A percentile compares a stretch with the other conserved stretches of the same genome.
These are phyloP conservation scores for Mortierella sp. DNA, from an alignment of 371 early-diverging fungal genomes.

Conservation along the genomic window DNA sequence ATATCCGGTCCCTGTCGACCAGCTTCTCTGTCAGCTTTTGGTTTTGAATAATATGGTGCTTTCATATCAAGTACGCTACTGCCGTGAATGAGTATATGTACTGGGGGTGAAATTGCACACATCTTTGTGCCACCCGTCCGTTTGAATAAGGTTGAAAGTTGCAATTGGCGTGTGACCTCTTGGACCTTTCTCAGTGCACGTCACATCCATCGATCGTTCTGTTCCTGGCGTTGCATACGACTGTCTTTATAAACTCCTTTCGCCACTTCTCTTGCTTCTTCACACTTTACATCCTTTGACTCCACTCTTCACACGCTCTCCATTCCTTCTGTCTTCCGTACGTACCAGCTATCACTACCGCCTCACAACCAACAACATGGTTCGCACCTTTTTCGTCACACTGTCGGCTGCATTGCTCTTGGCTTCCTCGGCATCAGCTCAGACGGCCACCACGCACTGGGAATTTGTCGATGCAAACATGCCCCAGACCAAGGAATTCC, in stretches of 20 bases:
- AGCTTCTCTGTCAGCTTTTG: conserved; percentile 92
- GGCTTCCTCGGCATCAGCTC: conserved; percentile 22
- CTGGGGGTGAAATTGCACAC: too few relatives aligned
- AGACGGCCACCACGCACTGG: conserved; percentile 23
- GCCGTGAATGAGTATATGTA: too few relatives aligned
- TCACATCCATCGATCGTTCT: too few relatives aligned
- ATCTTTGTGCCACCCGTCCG: too few relatives aligned
- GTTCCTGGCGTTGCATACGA: too few relatives aligned
- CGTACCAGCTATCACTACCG: not conserved
- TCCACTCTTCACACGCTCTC: not conserved
- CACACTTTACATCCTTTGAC: too few relatives aligned
- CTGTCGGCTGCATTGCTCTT: conserved; percentile 37
- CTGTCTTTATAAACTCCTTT: too few relatives aligned
- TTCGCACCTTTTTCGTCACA: conserved; percentile 30
- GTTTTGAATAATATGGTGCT: conserved; percentile 64
- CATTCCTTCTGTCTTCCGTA: not conserved
- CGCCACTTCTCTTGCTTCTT: too few relatives aligned
- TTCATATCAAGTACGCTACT: too few relatives aligned
- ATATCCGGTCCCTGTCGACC: conserved; percentile 79
- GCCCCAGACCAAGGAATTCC: conserved; percentile 30
- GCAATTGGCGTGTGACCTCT: too few relatives aligned
- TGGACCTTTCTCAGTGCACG: too few relatives aligned
- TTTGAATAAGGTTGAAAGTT: too few relatives aligned
- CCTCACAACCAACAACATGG: conserved; percentile 11
- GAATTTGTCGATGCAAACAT: conserved; percentile 34